Evolutionary conservation across 129 eudicot species (phyloP).

Genomic region (Centrapalus pauciflorus): DNA sequence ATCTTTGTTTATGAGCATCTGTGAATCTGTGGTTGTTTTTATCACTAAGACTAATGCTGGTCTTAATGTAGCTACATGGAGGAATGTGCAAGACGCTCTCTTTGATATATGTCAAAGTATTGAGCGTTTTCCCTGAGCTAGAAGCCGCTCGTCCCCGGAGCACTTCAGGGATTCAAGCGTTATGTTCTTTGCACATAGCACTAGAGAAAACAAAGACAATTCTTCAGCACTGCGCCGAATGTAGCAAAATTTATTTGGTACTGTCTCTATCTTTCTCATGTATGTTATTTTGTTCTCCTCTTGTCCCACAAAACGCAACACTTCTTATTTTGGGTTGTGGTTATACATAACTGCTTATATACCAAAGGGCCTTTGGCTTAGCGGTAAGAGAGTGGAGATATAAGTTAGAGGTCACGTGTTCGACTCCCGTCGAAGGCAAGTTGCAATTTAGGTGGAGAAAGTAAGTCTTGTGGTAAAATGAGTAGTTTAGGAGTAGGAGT

Average conservation of each 20-base stretch:
- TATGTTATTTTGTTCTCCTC: background rate
- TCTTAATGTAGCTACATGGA: constrained; percentile 74
- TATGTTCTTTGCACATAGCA: constrained; percentile 90
- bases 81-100: constrained; percentile 84
- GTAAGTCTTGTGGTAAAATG: too few relatives aligned
- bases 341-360: too few relatives aligned
- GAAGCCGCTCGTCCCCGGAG: constrained; percentile 98
- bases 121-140: constrained; percentile 71
- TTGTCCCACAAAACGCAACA: too few relatives aligned
- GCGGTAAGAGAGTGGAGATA: too few relatives aligned
- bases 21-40: background rate
- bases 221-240: constrained; percentile 93
- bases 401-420: too few relatives aligned
- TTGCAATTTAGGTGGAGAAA: too few relatives aligned
- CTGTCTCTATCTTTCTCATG: background rate
- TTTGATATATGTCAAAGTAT: constrained; percentile 58
- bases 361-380: too few relatives aligned
- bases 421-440: too few relatives aligned
- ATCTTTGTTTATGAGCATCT: background rate
- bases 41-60: constrained; percentile 12
- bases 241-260: constrained; percentile 98
- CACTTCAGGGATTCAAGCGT: constrained; percentile 95
- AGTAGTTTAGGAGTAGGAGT: too few relatives aligned
- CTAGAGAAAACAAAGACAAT: constrained; percentile 89
- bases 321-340: too few relatives aligned